Evolutionary conservation across 768 basidiomycete species (phyloP).

Genomic region (Podaxis sp.): DNA sequence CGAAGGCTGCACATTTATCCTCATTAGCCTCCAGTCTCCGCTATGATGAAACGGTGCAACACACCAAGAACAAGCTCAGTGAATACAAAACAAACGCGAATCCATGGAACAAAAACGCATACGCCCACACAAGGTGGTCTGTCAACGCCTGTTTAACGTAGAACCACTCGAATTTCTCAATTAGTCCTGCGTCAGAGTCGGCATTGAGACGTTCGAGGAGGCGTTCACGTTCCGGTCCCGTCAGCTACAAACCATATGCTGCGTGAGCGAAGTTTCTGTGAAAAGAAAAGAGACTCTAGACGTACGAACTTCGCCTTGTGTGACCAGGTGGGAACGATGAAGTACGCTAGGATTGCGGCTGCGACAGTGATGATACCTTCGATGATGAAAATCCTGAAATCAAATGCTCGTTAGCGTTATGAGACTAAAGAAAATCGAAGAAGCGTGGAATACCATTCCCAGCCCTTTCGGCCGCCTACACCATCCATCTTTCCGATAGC

Average conservation of each 20-base stretch:
- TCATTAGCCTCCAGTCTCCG: no score
- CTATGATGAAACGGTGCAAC: conserved; percentile 5
- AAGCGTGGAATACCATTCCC: conserved; percentile 49
- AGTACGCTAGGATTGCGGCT: conserved; percentile 49
- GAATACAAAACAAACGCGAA: conserved; percentile 61
- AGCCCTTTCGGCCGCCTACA: conserved; percentile 56
- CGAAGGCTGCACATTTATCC: conserved; percentile 41
- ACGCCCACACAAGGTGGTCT: conserved; percentile 61
- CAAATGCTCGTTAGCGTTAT: not conserved
- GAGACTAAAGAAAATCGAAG: not conserved
- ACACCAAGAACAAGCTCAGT: conserved; percentile 56
- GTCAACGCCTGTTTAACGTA: conserved; percentile 56
- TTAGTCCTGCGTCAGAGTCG: conserved; percentile 54
- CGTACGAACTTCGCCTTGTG: conserved; percentile 56
- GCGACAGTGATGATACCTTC: conserved; percentile 53
- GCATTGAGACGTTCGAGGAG: conserved; percentile 48
- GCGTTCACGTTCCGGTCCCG: conserved; percentile 47
- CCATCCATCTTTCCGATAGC: conserved; percentile 61
- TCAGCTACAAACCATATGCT: conserved; percentile 42
- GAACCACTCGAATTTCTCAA: conserved; percentile 57
- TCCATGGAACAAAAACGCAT: conserved; percentile 61
- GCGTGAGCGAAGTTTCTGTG: conserved; percentile 28
- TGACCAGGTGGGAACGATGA: conserved; percentile 59
- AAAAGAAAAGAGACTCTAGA: not conserved
- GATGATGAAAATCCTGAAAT: conserved; percentile 55